Evolutionary conservation across 495 filamentous ascomycete genomes (phyloP).

Genomic region (Cercophora sp.): DNA sequence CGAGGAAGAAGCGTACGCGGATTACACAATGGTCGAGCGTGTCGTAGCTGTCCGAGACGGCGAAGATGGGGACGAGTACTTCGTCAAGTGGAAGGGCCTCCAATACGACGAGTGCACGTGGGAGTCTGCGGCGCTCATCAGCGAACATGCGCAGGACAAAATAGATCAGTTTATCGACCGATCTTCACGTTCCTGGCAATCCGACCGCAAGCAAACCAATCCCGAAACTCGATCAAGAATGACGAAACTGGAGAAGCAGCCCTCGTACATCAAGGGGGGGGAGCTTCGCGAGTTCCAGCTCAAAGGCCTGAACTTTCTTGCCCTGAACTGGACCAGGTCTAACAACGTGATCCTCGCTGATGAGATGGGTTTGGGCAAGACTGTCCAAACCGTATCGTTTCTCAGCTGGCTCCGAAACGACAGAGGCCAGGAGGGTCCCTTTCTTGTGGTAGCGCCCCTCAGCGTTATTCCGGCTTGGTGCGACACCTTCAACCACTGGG

Average conservation of each 20-base stretch:
- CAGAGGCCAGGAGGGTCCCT: constrained; percentile 84
- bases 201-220: constrained; percentile 70
- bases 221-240: constrained; percentile 69
- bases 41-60: constrained; percentile 77
- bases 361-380: constrained; percentile 98
- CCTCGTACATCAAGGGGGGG: constrained; percentile 78
- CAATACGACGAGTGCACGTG: constrained; percentile 92
- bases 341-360: constrained; percentile 96
- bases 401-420: constrained; percentile 97
- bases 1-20: constrained; percentile 74
- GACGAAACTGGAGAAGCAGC: constrained; percentile 68
- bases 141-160: constrained; percentile 72
- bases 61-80: constrained; percentile 76
- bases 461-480: constrained; percentile 97
- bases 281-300: constrained; percentile 91
- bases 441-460: constrained; percentile 90
- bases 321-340: constrained; percentile 85
- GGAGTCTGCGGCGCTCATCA: constrained; percentile 75
- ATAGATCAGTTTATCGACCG: constrained; percentile 89
- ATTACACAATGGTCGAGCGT: constrained; percentile 86
- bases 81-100: constrained; percentile 88
- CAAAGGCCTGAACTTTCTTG: constrained; percentile 88
- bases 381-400: constrained; percentile 94
- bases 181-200: constrained; percentile 67
- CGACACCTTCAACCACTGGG: constrained; percentile 95